phyloP scores from a whole-genome alignment of 306 rosid genomes.

The Pterocarpus macrocarpus region DNA sequence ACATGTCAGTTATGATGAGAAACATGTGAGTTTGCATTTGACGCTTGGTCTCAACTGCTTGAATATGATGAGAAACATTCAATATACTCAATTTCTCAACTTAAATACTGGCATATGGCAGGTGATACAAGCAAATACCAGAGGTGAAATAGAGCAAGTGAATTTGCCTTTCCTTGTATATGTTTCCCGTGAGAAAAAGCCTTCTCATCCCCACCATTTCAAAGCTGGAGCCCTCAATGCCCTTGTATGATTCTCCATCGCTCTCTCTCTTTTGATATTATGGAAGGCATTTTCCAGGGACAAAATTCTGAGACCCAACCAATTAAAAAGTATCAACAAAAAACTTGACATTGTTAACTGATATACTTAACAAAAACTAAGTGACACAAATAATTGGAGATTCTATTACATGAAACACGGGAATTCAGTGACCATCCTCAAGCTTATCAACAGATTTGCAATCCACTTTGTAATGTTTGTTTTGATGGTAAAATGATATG shows the following conservation, averaged over 20 bases:
- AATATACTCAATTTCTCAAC: not conserved
- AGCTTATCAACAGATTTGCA: slow-evolving; percentile 6
- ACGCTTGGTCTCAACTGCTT: not conserved
- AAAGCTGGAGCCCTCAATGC: slow-evolving; percentile 78
- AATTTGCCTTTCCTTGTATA: slow-evolving; percentile 66
- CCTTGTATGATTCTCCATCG: slow-evolving; percentile 52
- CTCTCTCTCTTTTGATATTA: slow-evolving; percentile 8
- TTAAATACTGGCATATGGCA: slow-evolving; percentile 30
- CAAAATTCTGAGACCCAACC: not conserved
- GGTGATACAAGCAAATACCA: slow-evolving; percentile 49
- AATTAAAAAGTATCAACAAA: not conserved
- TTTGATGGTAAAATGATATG: not conserved
- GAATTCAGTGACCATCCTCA: slow-evolving; percentile 6
- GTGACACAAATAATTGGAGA: slow-evolving; percentile 5
- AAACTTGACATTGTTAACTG: not conserved
- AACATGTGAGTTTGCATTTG: slow-evolving; percentile 20
- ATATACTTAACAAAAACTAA: not conserved
- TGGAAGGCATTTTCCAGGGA: not conserved
- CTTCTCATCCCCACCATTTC: slow-evolving; percentile 63
- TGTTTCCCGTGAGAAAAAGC: slow-evolving; percentile 72
- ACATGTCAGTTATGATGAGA: not conserved
- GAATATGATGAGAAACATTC: not conserved
- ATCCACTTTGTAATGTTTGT: not conserved
- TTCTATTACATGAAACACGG: not conserved
- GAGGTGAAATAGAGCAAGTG: slow-evolving; percentile 39